Base-by-base conservation (phyloP, 768 basidiomycete species). In the Leccinum barrowsii region DNA sequence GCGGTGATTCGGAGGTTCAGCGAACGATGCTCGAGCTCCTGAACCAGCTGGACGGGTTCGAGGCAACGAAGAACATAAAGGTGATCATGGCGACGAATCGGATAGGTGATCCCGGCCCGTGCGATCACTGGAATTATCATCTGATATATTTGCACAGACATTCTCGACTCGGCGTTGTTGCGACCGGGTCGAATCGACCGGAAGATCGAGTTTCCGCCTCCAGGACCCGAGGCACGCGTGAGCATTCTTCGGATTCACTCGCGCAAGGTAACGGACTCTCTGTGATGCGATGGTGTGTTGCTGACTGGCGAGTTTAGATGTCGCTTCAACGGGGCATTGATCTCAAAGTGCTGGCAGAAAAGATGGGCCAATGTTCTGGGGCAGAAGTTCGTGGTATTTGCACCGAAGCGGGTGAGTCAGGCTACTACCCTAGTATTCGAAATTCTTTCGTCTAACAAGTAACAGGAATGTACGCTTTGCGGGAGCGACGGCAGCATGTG, bases 361-460 rank as follows among this genome's bases (percentile, higher is more conserved):
- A 99, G 82, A 99, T 98, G 96, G 96, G 96, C 1, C 93, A 97
- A 69, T 98, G 96, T 71, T 96, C 93, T 2, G 96, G 96, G 64
- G 96, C 96, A 2, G 96, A 99, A 73, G 96, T 98, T 15, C 84
- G 96, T 15, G 96, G 94, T 75, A 97, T 97, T 65, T 96, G 94
- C 71, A 96, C 95, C 0, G 94, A 96, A 78, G 94, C 95, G 22
- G 92, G 92, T 86, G 56, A 59, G 85, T 59, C 2, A 0, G 0
- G 2, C 8, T 37, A 6, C 5, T 11, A 8, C 22, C 11, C n/a
- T 42, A 42, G 8, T 8, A 47, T 47, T 21, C 6, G 7, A 17
- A n/a, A 34, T 5, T 5, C 0, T n/a, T 15, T 42, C 11, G 34
- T 30, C 56, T 56, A 1, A 56, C 10, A 2, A 1, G 3, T 0